These are phyloP conservation scores for Sphaerobolus stellatus DNA, from an alignment of 1,284 basidiomycete species.

Conservation along the genomic window DNA sequence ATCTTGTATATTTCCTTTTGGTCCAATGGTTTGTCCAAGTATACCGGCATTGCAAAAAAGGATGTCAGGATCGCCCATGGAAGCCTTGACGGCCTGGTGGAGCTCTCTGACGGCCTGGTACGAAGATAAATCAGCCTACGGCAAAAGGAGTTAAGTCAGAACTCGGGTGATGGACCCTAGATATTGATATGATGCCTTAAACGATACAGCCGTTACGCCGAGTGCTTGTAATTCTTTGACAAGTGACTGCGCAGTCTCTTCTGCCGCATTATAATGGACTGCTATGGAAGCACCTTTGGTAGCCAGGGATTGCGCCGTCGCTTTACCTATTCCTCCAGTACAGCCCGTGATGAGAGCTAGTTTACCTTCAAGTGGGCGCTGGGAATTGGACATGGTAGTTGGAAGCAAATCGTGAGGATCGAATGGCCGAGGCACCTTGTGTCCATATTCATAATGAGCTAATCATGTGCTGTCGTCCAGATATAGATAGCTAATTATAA, in stretches of 20 bases:
- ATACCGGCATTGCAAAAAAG: constrained; percentile 53
- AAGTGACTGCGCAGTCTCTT: constrained; percentile 37
- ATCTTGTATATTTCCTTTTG: constrained; percentile 45
- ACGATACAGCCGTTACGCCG: constrained; percentile 25
- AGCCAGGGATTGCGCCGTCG: constrained; percentile 47
- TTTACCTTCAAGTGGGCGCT: constrained; percentile 30
- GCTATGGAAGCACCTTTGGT: constrained; percentile 49
- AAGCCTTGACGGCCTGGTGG: constrained; percentile 42
- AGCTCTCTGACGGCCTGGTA: constrained; percentile 46
- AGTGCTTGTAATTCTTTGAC: constrained; percentile 36
- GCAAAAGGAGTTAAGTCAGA: neutral
- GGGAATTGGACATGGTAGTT: too few relatives aligned
- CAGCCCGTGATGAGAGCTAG: constrained; percentile 43
- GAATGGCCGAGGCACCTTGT: too few relatives aligned
- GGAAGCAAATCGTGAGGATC: too few relatives aligned
- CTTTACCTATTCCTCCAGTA: constrained; percentile 50
- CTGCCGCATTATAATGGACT: constrained; percentile 47
- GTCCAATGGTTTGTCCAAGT: constrained; percentile 43
- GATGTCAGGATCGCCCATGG: constrained; percentile 48
- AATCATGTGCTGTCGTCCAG: too few relatives aligned
- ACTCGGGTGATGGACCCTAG: constrained; percentile 35
- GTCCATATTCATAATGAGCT: too few relatives aligned
- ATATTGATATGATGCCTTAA: constrained; percentile 16
- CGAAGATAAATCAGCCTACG: constrained; percentile 44
- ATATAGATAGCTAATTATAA: too few relatives aligned